Evolutionary conservation across 352 stramenopile species (phyloP).

Genomic region (Thalassiosira livingstoniorum): DNA sequence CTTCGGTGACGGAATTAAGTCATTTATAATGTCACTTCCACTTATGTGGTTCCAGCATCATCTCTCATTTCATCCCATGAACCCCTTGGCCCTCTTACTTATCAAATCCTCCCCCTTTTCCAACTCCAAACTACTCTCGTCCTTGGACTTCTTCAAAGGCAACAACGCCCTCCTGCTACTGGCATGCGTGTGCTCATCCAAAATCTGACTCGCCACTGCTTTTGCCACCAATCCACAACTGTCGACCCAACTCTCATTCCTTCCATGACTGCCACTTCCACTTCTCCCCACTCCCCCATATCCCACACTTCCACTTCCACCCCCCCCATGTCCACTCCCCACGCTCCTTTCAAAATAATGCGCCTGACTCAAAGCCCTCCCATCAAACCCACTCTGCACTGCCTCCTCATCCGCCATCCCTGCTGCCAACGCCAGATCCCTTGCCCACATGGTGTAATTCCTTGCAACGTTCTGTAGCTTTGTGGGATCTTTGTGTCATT

Average conservation of each 20-base stretch:
- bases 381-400: conserved; percentile 71
- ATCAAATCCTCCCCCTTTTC: conserved; percentile 42
- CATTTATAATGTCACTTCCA: too few species aligned
- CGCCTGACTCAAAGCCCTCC: conserved; percentile 20
- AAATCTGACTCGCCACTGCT: conserved; percentile 49
- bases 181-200: conserved; percentile 60
- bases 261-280: too few species aligned
- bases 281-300: too few species aligned
- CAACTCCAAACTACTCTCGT: neutral
- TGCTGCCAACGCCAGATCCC: conserved; percentile 74
- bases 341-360: conserved; percentile 55
- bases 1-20: too few species aligned
- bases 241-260: too few species aligned
- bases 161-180: too few species aligned
- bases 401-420: conserved; percentile 77
- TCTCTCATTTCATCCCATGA: too few species aligned
- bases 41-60: too few species aligned
- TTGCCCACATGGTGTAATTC: conserved; percentile 80
- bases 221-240: conserved; percentile 35
- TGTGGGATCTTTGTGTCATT: conserved; percentile 72
- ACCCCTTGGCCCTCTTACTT: conserved; percentile 55
- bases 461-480: conserved; percentile 76
- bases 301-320: too few species aligned
- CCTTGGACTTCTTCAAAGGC: neutral
- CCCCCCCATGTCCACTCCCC: too few species aligned